A percentile compares a stretch with the other conserved stretches of the same genome.
phyloP scores from a whole-genome alignment of 306 rosid species.

The Adenanthera pavonina region DNA sequence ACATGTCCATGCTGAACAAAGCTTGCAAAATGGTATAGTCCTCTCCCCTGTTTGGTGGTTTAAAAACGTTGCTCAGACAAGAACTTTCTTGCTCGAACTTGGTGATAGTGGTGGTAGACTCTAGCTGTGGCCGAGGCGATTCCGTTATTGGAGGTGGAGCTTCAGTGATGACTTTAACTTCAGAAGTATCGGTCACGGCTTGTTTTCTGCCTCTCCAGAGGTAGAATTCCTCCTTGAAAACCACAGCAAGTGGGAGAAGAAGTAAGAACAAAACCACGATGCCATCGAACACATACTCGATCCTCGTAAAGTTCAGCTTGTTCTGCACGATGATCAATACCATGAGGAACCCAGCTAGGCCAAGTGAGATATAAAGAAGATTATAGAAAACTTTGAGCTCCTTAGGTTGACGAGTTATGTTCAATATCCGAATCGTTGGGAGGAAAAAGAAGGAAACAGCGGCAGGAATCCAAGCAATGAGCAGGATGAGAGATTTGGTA shows the following conservation, averaged over 20 bases:
- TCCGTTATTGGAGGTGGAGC: conserved; percentile 18
- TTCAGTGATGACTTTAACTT: conserved; percentile 21
- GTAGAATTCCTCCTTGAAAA: conserved; percentile 51
- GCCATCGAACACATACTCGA: conserved; percentile 47
- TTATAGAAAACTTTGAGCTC: conserved; percentile 60
- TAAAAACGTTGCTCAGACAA: conserved; percentile 45
- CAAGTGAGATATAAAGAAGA: conserved; percentile 66
- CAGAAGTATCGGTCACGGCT: conserved; percentile 17
- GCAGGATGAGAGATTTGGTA: conserved; percentile 51
- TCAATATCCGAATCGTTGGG: conserved; percentile 47
- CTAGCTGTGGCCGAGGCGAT: background rate
- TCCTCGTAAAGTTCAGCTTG: conserved; percentile 43
- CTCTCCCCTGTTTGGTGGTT: conserved; percentile 71
- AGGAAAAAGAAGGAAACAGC: conserved; percentile 57
- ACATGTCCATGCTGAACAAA: conserved; percentile 74
- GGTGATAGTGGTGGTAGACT: conserved; percentile 8
- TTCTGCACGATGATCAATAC: conserved; percentile 56
- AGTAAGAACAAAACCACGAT: conserved; percentile 45
- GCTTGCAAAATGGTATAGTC: conserved; percentile 75
- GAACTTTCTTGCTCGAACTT: conserved; percentile 5
- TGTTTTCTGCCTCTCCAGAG: conserved; percentile 43
- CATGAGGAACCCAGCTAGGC: conserved; percentile 72
- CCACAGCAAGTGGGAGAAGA: conserved; percentile 56
- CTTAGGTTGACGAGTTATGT: conserved; percentile 36
- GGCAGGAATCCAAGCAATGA: conserved; percentile 73